These are phyloP conservation scores for Penicillium parvum DNA, from an alignment of 495 filamentous ascomycete species.

Conservation along the genomic window DNA sequence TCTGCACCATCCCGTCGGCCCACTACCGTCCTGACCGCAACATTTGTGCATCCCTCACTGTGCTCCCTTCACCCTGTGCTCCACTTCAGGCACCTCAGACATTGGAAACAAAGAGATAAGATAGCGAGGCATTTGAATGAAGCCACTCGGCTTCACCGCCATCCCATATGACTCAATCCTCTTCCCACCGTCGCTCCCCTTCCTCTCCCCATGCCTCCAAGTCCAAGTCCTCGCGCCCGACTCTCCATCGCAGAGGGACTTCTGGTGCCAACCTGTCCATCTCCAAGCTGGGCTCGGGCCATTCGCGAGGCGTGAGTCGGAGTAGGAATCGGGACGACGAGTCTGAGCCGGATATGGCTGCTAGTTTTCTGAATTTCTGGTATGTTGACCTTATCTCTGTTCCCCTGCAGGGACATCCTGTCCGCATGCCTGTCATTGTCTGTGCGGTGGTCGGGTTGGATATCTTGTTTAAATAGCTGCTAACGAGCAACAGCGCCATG, in stretches of 20 bases:
- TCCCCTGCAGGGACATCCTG: constrained; percentile 15
- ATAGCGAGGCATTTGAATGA: constrained; percentile 32
- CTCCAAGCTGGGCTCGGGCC: constrained; percentile 39
- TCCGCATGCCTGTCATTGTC: constrained; percentile 23
- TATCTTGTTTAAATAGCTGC: constrained; percentile 14
- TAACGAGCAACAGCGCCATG: constrained; percentile 47
- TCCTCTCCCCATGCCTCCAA: constrained; percentile 36
- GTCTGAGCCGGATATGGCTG: constrained; percentile 47
- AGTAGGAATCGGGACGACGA: constrained; percentile 40
- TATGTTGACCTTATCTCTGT: constrained; percentile 39
- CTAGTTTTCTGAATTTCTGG: constrained; percentile 65
- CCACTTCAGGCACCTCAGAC: constrained; percentile 20
- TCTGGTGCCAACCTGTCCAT: constrained; percentile 33
- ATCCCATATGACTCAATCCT: constrained; percentile 41
- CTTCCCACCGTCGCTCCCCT: constrained; percentile 34
- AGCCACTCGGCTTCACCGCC: constrained; percentile 33
- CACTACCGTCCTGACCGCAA: constrained; percentile 1
- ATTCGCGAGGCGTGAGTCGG: constrained; percentile 4
- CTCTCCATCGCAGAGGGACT: constrained; percentile 35
- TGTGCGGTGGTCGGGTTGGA: neutral
- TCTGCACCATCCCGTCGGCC: constrained; percentile 1
- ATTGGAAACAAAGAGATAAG: constrained; percentile 26
- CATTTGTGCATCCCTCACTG: neutral
- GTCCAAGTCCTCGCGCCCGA: constrained; percentile 29
- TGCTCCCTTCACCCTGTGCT: constrained; percentile 19